Base-by-base conservation (phyloP, 345 rosid genomes). In the Arabidopsis suecica region DNA sequence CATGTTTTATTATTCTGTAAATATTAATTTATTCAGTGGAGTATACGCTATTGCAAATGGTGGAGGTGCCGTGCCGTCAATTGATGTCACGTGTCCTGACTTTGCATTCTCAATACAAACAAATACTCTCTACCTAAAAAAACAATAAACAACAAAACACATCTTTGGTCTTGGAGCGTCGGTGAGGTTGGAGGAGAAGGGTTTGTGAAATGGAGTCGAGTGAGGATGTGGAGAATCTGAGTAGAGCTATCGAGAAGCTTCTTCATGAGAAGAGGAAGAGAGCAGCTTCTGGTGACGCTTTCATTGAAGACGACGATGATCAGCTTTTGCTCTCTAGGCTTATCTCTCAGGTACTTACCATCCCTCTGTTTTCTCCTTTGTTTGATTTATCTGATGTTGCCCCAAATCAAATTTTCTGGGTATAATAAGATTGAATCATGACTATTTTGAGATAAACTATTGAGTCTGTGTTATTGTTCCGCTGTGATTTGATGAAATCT, bases 291-390 rank as follows among this genome's bases (percentile, higher is more conserved):
- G 82, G 76, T 34, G 48, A 60, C 41, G 5, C 64, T 18, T 23
- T 72, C 79, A 54, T 58, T 22, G 82, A 80, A 60, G 83, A 83
- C 59, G 79, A 74, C 3, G 83, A 78, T 13, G 88, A 87, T 41
- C 86, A 79, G 32, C 82, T 72, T 55, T 75, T 88, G 40, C 92
- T 91, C 79, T 79, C 86, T 44, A 76, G 60, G 14, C 79, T 89
- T 41, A 83, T 91, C 60, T 87, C 89, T 72, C 87, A 86, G 94
- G 97, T 91, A 70, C 14, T 40, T 40, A 4, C 36, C 56, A 7
- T 48, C 51, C 4, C 11, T 63, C 5, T 53, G 0, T 30, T 51
- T 53, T 40, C 34, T 38, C 61, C 6, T 22, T 61, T 59, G 32
- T 59, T 23, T 60, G 45, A 30, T 61, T 30, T 9, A 48, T 71